Percentiles rank a stretch among this genome's conserved stretches.
Conservation (phyloP, 2,329 filamentous ascomycete species). For the Colletotrichum ledebouriae region DNA sequence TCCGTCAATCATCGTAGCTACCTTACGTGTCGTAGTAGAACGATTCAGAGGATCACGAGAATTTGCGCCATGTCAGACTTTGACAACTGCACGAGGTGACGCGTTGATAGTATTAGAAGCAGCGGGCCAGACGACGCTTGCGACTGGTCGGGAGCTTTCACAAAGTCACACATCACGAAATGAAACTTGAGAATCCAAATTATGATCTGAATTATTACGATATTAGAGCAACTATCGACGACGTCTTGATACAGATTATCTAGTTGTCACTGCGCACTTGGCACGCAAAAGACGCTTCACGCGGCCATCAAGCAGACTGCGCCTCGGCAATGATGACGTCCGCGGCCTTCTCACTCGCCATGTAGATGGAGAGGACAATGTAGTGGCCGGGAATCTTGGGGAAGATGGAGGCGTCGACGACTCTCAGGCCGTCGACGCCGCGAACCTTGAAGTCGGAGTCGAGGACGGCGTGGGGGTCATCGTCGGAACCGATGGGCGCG, state of each 20-base stretch:
- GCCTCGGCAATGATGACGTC: conserved; percentile 50
- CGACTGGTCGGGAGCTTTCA: too few species aligned
- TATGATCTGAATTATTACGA: neutral
- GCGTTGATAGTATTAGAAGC: too few species aligned
- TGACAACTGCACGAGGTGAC: too few species aligned
- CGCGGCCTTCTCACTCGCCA: conserved; percentile 71
- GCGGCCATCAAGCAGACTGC: conserved; percentile 5
- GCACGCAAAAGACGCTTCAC: too few species aligned
- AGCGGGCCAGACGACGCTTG: too few species aligned
- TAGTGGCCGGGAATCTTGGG: conserved; percentile 63
- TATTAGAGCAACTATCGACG: neutral
- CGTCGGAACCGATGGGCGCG: conserved; percentile 67
- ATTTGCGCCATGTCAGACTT: too few species aligned
- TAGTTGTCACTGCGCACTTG: too few species aligned
- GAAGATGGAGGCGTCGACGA: conserved; percentile 73
- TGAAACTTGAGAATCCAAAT: too few species aligned
- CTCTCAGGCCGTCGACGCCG: conserved; percentile 67
- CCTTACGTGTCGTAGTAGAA: too few species aligned
- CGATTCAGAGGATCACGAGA: too few species aligned
- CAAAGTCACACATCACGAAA: too few species aligned
- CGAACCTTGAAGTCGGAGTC: conserved; percentile 70
- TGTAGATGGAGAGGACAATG: conserved; percentile 63
- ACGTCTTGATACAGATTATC: neutral
- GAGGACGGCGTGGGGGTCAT: conserved; percentile 68
- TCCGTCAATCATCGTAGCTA: too few species aligned